A percentile compares a stretch with the other conserved stretches of the same genome.
These are phyloP conservation scores for Diplodia sapinea DNA, from an alignment of 2,329 filamentous ascomycete species.

Conservation along the genomic window DNA sequence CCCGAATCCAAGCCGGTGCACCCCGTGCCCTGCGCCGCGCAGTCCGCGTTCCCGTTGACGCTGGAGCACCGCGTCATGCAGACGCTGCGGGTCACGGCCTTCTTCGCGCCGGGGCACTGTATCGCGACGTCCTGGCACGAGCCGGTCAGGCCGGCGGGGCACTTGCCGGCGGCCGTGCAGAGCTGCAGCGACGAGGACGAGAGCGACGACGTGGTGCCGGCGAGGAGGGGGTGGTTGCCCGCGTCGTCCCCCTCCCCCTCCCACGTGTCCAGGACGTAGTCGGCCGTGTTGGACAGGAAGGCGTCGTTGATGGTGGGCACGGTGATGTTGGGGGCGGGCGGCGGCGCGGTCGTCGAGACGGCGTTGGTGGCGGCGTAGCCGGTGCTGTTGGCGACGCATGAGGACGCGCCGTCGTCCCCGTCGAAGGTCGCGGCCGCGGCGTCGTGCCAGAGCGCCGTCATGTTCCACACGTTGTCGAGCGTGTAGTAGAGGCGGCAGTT, in stretches of 20 bases:
- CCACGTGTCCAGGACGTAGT: background rate
- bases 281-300: background rate
- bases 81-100: background rate
- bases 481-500: slow-evolving; percentile 51
- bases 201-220: background rate
- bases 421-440: slow-evolving; percentile 43
- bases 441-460: slow-evolving; percentile 46
- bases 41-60: background rate
- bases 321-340: background rate
- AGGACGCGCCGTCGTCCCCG: slow-evolving; percentile 38
- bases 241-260: background rate
- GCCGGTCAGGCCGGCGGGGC: background rate
- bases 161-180: background rate
- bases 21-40: background rate
- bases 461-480: slow-evolving; percentile 45
- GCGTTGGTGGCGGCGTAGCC: slow-evolving; percentile 32
- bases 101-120: background rate
- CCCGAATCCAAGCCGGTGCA: background rate
- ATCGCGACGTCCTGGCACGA: background rate
- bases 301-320: background rate
- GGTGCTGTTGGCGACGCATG: slow-evolving; percentile 43
- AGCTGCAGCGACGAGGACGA: background rate
- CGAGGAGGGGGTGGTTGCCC: background rate
- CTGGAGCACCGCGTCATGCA: background rate
- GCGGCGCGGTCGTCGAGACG: background rate